A percentile compares a stretch with the other conserved stretches of the same genome.
phyloP scores from a whole-genome alignment of 1,284 basidiomycete species.

The Chiua sp. region DNA sequence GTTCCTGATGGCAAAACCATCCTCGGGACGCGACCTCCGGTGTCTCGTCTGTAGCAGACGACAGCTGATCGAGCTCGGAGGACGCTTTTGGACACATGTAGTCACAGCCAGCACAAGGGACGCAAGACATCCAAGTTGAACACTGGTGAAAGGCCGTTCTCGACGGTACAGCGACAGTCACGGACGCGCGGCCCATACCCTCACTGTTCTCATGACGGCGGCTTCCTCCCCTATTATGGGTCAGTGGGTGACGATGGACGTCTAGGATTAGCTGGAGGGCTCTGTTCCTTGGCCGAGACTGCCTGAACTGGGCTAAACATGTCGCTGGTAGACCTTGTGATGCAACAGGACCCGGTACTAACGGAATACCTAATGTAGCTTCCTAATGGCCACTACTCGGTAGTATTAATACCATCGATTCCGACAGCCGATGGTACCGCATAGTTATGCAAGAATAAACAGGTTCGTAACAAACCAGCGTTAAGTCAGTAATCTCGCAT shows the following conservation, averaged over 20 bases:
- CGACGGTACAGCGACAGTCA: neutral
- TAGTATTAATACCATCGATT: too few relatives aligned
- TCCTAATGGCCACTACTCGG: neutral
- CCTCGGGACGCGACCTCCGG: neutral
- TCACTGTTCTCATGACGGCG: constrained; percentile 10
- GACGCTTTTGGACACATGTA: constrained; percentile 1
- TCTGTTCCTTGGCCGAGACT: too few relatives aligned
- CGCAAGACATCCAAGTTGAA: too few relatives aligned
- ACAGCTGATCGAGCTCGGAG: constrained; percentile 14
- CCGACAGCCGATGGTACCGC: too few relatives aligned
- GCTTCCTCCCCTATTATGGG: neutral
- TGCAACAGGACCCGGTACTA: neutral
- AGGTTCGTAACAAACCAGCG: neutral
- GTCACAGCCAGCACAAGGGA: neutral
- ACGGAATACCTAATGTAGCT: neutral
- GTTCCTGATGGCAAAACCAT: neutral
- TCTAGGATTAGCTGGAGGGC: too few relatives aligned
- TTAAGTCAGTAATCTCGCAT: neutral
- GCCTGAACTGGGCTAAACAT: neutral
- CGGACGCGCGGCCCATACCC: neutral
- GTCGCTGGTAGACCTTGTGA: neutral
- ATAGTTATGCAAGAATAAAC: neutral
- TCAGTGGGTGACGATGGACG: neutral
- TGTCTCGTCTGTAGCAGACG: neutral
- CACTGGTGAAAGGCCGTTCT: neutral